Percentiles rank a stretch among this genome's conserved stretches.
Conservation (phyloP, 106 monocot genomes). For the Dendrobium catenatum region DNA sequence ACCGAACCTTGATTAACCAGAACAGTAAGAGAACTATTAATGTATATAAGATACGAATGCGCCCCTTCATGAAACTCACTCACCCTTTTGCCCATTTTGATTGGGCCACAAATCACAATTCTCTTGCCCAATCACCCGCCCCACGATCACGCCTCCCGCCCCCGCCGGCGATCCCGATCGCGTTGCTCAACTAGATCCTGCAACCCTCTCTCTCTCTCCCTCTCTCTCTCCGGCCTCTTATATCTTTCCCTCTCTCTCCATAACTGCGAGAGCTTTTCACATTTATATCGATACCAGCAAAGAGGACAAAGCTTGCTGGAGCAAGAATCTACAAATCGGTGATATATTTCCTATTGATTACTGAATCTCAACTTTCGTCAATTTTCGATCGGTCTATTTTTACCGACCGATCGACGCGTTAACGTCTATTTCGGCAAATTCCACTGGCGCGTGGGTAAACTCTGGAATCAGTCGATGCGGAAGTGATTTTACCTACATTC, state of each 20-base stretch:
- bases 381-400: neutral
- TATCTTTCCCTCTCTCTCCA: neutral
- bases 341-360: neutral
- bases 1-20: neutral
- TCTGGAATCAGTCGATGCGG: neutral
- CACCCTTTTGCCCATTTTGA: neutral
- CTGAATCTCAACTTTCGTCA: neutral
- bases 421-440: no score
- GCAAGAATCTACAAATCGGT: neutral
- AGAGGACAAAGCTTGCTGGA: neutral
- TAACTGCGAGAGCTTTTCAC: neutral
- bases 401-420: neutral
- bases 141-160: constrained; percentile 1
- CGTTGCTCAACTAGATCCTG: neutral
- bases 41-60: neutral
- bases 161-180: constrained; percentile 6
- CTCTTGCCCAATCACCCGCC: constrained; percentile 1
- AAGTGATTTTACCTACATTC: neutral
- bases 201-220: neutral
- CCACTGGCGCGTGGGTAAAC: neutral
- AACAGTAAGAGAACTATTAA: neutral
- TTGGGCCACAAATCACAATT: constrained; percentile 4
- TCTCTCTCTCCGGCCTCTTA: no score
- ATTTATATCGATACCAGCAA: neutral
- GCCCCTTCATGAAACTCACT: neutral